Conservation (phyloP, 805 yeast species). For the Candida vartiovaarae region DNA sequence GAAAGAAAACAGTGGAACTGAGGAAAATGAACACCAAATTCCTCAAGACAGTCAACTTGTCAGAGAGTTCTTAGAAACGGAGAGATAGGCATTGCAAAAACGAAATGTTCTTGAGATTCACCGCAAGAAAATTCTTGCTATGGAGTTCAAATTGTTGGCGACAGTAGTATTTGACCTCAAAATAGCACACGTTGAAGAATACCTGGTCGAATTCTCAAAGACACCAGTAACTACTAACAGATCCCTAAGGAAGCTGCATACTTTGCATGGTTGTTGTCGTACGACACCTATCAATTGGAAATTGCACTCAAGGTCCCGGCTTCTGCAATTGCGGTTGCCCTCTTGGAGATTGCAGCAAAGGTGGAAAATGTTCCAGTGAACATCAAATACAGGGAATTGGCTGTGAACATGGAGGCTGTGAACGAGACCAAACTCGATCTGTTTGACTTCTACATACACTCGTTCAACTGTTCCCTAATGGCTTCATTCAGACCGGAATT, state of each 20-base stretch:
- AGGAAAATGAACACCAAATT: conserved; percentile 48
- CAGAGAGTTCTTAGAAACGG: conserved; percentile 35
- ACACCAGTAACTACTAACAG: conserved; percentile 28
- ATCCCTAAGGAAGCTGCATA: conserved; percentile 38
- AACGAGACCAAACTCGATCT: conserved; percentile 49
- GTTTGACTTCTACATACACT: conserved; percentile 54
- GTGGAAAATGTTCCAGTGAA: conserved; percentile 28
- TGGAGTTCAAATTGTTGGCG: conserved; percentile 72
- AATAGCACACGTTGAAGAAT: conserved; percentile 57
- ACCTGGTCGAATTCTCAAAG: conserved; percentile 55
- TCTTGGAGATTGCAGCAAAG: conserved; percentile 53
- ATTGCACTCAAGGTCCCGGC: conserved; percentile 64
- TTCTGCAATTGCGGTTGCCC: conserved; percentile 67
- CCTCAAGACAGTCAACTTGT: conserved; percentile 40
- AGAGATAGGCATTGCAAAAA: conserved; percentile 22
- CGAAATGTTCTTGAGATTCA: conserved; percentile 39
- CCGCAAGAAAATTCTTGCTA: conserved; percentile 45
- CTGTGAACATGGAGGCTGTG: conserved; percentile 22
- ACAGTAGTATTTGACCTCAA: conserved; percentile 76
- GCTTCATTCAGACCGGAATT: conserved; percentile 31
- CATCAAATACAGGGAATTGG: conserved; percentile 8
- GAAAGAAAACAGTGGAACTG: conserved; percentile 39
- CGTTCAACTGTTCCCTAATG: conserved; percentile 43
- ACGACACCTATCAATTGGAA: conserved; percentile 67
- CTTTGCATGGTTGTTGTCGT: conserved; percentile 68